Evolutionary conservation across 2,329 filamentous ascomycete species (phyloP).

Genomic region (Verruconis gallopava): DNA sequence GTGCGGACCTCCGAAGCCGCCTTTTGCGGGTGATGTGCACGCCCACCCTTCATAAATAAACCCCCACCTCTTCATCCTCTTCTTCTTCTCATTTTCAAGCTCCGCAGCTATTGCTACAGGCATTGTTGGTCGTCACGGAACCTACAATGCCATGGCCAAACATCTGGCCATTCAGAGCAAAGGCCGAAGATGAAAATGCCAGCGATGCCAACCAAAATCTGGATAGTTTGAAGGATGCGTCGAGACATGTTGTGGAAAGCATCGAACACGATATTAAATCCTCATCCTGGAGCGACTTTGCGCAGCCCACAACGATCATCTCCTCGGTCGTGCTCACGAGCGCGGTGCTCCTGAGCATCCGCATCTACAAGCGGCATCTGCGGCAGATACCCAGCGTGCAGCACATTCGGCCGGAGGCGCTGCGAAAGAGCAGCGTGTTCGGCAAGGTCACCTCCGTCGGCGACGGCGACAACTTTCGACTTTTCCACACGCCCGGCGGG

Average conservation of each 20-base stretch:
- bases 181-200: neutral
- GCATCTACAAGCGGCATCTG: conserved; percentile 58
- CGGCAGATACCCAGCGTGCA: conserved; percentile 69
- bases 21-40: too few relatives aligned
- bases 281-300: conserved; percentile 37
- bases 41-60: too few relatives aligned
- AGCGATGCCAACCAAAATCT: conserved; percentile 2
- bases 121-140: too few relatives aligned
- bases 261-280: neutral
- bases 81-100: too few relatives aligned
- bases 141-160: conserved; percentile 10
- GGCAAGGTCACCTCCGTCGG: conserved; percentile 87
- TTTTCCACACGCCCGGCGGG: conserved; percentile 93
- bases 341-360: conserved; percentile 40
- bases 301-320: conserved; percentile 41
- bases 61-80: too few relatives aligned
- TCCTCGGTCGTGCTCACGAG: conserved; percentile 42
- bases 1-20: too few relatives aligned
- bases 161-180: conserved; percentile 3
- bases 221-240: neutral
- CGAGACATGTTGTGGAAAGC: conserved; percentile 26
- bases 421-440: conserved; percentile 63
- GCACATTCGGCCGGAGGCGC: conserved; percentile 62
- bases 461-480: conserved; percentile 88
- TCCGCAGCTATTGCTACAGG: too few relatives aligned